These are phyloP conservation scores for Herpetospermum pedunculosum DNA, from an alignment of 306 rosid genomes.

Conservation along the genomic window DNA sequence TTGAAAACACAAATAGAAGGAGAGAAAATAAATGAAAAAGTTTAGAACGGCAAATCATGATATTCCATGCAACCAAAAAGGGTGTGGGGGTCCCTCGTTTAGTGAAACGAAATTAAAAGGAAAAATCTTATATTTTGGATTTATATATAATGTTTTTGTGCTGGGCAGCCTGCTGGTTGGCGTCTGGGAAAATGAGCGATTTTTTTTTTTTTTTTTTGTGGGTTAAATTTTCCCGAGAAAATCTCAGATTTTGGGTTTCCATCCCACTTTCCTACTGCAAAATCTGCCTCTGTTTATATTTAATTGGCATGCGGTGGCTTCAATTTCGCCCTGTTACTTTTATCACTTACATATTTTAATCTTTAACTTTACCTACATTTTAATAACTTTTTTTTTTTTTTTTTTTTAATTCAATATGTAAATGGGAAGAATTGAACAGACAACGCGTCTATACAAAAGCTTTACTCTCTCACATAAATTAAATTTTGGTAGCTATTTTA, in stretches of 20 bases:
- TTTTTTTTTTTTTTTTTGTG: neutral
- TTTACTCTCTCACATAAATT: too few species aligned
- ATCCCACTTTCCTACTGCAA: neutral
- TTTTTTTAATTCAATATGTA: too few species aligned
- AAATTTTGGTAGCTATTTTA: too few species aligned
- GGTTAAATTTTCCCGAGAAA: neutral
- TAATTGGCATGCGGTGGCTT: neutral
- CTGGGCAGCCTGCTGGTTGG: neutral
- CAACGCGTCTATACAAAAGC: too few species aligned
- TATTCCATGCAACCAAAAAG: conserved; percentile 3
- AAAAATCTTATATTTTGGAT: conserved; percentile 2
- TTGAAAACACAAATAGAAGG: neutral
- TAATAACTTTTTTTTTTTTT: too few species aligned
- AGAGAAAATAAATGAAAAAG: neutral
- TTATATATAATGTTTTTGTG: neutral
- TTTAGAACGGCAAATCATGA: neutral
- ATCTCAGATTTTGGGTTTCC: neutral
- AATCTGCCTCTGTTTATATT: neutral
- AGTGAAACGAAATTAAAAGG: neutral
- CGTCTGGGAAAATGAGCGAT: neutral
- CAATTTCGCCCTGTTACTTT: neutral
- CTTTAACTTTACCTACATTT: neutral
- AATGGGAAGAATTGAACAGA: too few species aligned
- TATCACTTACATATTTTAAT: neutral
- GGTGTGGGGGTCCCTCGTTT: neutral